Evolutionary conservation across 2,329 filamentous ascomycete species (phyloP).

Genomic region (Epicoccum nigrum): DNA sequence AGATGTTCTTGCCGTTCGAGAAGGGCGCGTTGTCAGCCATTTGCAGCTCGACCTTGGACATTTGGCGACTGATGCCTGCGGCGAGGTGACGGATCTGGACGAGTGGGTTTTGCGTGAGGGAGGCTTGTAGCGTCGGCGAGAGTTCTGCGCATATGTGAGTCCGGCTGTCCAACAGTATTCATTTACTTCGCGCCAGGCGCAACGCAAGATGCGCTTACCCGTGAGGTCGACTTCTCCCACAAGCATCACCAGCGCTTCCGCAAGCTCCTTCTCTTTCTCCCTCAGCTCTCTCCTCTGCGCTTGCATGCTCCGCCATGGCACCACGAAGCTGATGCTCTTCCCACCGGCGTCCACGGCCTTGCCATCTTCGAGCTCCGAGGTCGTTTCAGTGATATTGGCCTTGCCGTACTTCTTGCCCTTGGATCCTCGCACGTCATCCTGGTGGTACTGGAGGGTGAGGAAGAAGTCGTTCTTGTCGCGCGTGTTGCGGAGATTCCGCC

Average conservation of each 20-base stretch:
- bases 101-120: constrained; percentile 40
- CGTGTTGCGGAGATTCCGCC: constrained; percentile 40
- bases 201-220: constrained; percentile 23
- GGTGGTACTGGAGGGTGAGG: constrained; percentile 43
- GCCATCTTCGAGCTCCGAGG: constrained; percentile 28
- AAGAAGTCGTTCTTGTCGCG: constrained; percentile 41
- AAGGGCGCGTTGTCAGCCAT: constrained; percentile 46
- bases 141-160: constrained; percentile 29
- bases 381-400: constrained; percentile 18
- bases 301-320: constrained; percentile 47
- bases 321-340: constrained; percentile 44
- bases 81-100: constrained; percentile 44
- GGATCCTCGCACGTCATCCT: constrained; percentile 31
- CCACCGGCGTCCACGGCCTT: constrained; percentile 27
- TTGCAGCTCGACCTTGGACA: constrained; percentile 42
- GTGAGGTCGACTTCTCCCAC: constrained; percentile 44
- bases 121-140: constrained; percentile 36
- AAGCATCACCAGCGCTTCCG: constrained; percentile 42
- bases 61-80: constrained; percentile 43
- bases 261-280: constrained; percentile 43
- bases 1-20: constrained; percentile 40
- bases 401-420: constrained; percentile 29
- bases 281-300: constrained; percentile 39
- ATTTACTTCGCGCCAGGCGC: not conserved
- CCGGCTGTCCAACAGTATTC: not conserved